Conservation (phyloP, 768 basidiomycete species). For the Trametes coccinea region DNA sequence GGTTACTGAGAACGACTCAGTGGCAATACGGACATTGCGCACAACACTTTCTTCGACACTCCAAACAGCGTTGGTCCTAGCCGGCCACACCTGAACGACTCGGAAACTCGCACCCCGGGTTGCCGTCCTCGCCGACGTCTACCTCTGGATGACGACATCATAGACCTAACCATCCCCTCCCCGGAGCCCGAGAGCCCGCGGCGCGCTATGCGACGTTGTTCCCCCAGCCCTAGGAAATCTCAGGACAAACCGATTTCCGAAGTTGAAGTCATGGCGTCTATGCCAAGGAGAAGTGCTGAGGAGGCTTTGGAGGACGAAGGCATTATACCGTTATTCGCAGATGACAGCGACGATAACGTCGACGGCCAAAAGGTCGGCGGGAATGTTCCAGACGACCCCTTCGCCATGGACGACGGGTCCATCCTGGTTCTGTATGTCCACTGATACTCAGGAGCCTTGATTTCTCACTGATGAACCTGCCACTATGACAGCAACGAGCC, state of each 20-base stretch:
- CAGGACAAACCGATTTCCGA: neutral
- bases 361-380: conserved; percentile 1
- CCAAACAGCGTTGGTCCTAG: conserved; percentile 16
- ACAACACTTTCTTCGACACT: conserved; percentile 27
- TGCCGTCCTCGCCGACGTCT: neutral
- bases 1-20: no score
- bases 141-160: conserved; percentile 8
- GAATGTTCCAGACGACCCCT: conserved; percentile 5
- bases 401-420: conserved; percentile 33
- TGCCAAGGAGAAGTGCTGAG: neutral
- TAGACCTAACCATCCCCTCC: conserved; percentile 21
- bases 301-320: neutral
- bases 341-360: conserved; percentile 33
- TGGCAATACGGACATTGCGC: no score
- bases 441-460: neutral
- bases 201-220: neutral
- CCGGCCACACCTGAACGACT: neutral
- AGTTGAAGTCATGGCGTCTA: neutral
- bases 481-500: conserved; percentile 46
- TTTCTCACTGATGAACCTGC: no score
- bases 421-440: conserved; percentile 29
- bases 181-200: conserved; percentile 10
- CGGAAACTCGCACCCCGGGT: neutral
- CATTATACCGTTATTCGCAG: conserved; percentile 7
- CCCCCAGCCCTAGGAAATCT: neutral